Base-by-base conservation (phyloP, 495 filamentous ascomycete species). In the Hypoxylon lienhwacheense region DNA sequence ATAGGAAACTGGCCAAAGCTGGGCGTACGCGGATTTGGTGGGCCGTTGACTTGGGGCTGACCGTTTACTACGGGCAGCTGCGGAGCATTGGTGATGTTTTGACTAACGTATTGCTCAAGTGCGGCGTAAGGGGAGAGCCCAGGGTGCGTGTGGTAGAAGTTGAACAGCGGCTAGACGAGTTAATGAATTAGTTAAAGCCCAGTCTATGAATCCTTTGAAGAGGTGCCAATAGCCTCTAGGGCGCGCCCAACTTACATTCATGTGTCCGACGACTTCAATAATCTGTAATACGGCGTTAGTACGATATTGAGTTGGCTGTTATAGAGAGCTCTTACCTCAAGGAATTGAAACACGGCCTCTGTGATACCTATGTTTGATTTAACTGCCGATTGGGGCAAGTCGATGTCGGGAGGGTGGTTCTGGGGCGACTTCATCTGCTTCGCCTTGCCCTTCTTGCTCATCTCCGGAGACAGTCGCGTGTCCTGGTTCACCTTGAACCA, bases 221-320 rank as follows among this genome's bases (percentile, higher is more conserved):
- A 6, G 6, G 16, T 21, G 5, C 12, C 17, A 39, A 2, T n/a
- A 14, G 15, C 15, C 11, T 6, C 14, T 10, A 11, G 7, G 34
- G 34, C 15, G 16, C 1, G 16, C 11, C 3, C 4, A 22, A 67
- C 65, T 65, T 40, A 67, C 65, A 40, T 79, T 83, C 86, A 91
- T 89, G 47, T 84, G 80, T 5, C 85, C 85, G 49, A 90, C 82
- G 11, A 87, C 85, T 66, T 91, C 87, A 16, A 85, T 83, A 40
- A 88, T 78, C 85, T 88, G 58, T 1, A 54, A 8, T 29, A 37
- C 25, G 20, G 35, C 4, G 48, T 53, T 47, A 48, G 31, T 19
- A 20, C 2, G 7, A 45, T n/a, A 12, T 21, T 32, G 33, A 15
- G 14, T 14, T 0, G 4, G 19, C 2, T 4, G 5, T 6, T 17